These are phyloP conservation scores for Aegilops speltoides DNA, from an alignment of 176 grass and related monocot genomes.

Conservation along the genomic window DNA sequence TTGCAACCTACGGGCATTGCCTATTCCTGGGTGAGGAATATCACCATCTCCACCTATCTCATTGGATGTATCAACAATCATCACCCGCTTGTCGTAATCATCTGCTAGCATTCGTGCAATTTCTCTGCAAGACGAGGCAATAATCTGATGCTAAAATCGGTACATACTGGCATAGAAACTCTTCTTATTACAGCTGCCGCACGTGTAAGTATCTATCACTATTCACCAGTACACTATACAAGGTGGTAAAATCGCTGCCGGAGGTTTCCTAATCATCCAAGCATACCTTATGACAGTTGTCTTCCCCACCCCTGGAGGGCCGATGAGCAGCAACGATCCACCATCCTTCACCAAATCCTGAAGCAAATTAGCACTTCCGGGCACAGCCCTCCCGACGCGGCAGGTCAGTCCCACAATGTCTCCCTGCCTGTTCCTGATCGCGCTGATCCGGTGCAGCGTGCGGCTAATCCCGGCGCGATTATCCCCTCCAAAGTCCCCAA, in stretches of 20 bases:
- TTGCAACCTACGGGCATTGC: constrained; percentile 83
- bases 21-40: constrained; percentile 85
- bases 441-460: constrained; percentile 79
- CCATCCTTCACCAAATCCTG: constrained; percentile 89
- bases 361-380: constrained; percentile 77
- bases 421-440: constrained; percentile 72
- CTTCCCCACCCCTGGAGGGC: constrained; percentile 86
- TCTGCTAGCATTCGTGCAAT: constrained; percentile 84
- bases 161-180: neutral
- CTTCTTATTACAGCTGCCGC: too few species aligned
- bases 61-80: constrained; percentile 97
- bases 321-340: constrained; percentile 74
- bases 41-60: constrained; percentile 97
- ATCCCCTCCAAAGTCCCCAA: constrained; percentile 78
- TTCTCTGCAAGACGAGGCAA: constrained; percentile 51
- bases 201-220: neutral
- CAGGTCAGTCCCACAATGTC: constrained; percentile 82
- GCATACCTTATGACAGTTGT: constrained; percentile 84
- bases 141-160: neutral
- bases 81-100: constrained; percentile 79
- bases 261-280: neutral
- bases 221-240: neutral
- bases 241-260: neutral
- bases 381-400: constrained; percentile 72
- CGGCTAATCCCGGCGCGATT: constrained; percentile 83